phyloP scores from a whole-genome alignment of 352 stramenopile species.

The Pythium volutum region DNA sequence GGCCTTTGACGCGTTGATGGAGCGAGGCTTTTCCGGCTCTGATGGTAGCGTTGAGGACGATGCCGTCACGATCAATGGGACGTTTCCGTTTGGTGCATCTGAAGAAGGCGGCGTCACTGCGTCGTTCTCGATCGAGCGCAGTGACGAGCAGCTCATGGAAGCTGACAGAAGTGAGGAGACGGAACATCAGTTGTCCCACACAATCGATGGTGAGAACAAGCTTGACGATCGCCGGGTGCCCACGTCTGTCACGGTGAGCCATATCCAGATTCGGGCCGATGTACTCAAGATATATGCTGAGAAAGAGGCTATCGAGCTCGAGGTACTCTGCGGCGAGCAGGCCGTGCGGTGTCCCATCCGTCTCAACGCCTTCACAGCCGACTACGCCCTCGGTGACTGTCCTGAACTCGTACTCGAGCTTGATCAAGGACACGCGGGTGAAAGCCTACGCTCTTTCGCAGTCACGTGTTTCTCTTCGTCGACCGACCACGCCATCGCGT shows the following conservation, averaged over 20 bases:
- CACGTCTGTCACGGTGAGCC: constrained; percentile 26
- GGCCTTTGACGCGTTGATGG: constrained; percentile 34
- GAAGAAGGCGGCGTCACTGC: constrained; percentile 12
- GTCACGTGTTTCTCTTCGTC: constrained; percentile 15
- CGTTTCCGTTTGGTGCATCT: constrained; percentile 43
- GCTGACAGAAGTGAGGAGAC: neutral
- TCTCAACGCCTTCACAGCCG: constrained; percentile 41
- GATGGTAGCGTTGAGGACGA: neutral
- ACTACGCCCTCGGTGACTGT: constrained; percentile 36
- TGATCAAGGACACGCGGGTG: neutral
- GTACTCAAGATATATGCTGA: constrained; percentile 29
- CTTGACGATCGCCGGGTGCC: neutral
- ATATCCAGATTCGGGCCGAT: constrained; percentile 30
- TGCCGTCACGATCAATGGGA: constrained; percentile 28
- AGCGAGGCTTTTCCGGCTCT: constrained; percentile 3
- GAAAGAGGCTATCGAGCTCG: constrained; percentile 38
- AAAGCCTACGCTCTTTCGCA: neutral
- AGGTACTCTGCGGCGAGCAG: constrained; percentile 29
- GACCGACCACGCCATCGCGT: constrained; percentile 16
- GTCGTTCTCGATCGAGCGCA: constrained; percentile 17
- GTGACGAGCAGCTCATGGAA: neutral
- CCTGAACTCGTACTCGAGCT: constrained; percentile 15
- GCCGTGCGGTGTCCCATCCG: constrained; percentile 20
- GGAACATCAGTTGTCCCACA: neutral
- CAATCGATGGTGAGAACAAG: neutral